Evolutionary conservation across 495 filamentous ascomycete species (phyloP), one percentile per base, ranked within the genome.

Genomic region (Filosporella fistucella): DNA sequence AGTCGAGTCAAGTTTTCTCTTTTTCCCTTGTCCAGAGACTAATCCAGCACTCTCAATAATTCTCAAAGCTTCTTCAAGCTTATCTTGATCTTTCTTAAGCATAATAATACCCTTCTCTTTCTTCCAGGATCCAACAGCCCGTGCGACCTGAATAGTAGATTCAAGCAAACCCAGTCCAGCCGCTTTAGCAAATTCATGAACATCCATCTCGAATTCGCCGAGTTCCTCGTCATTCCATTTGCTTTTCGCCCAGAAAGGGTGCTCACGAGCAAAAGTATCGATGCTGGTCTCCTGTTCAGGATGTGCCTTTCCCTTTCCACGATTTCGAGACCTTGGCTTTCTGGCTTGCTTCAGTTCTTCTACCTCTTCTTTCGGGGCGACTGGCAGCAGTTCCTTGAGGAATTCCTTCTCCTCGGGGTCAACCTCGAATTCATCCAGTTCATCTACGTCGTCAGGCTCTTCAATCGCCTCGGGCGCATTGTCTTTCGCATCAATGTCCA

Each of bases 141-240:
- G 17, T 25, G 18, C 20, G 2, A 41, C 50, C 26, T 50, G 51
- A 4, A 36, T 4, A 16, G 25, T 20, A 1, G 55, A 40, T 10
- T 42, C 21, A 5, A 22, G 8, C n/a, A 29, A 22, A 1, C 25
- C 35, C 45, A 62, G 43, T 11, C 59, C 57, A 7, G 59, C 21
- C 3, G 42, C 43, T 12, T 45, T 25, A 6, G 49, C 48, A 30
- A 52, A 58, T 16, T 52, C 57, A 25, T 62, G 55, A 1, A 64
- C 45, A 28, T 64, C 60, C 18, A 42, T 43, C 37, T 55, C 35
- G 30, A 56, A 63, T 6, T 50, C 43, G 3, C 12, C 17, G 8
- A 54, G 7, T 9, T 40, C 51, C 1, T 49, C 45, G 11, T 33
- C 39, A 10, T 28, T 26, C 18, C 9, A 25, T 8, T 28, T 42